Percentiles rank a stretch among this genome's conserved stretches.
Evolutionary conservation across 148 eudicot genomes (phyloP).

Genomic region (Silene conica): DNA sequence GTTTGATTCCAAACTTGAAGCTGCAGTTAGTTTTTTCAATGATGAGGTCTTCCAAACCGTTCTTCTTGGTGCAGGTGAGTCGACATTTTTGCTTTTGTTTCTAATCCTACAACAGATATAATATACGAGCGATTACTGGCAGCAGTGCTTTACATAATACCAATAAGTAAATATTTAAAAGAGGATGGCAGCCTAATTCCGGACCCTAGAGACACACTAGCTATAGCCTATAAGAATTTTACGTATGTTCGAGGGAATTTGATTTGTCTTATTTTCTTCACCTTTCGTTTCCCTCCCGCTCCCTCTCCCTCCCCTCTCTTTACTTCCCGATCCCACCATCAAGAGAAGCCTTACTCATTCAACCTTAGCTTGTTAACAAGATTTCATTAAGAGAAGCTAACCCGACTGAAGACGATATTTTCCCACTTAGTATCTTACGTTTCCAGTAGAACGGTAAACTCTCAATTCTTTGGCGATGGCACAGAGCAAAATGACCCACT

Average conservation of each 20-base stretch:
- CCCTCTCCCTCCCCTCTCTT: not conserved
- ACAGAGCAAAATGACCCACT: not conserved
- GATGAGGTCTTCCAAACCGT: constrained; percentile 61
- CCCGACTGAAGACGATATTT: not conserved
- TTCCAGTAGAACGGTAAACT: not conserved
- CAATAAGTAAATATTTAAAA: not conserved
- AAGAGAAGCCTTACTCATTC: not conserved
- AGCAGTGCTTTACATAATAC: too few relatives aligned
- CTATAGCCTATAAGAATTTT: too few relatives aligned
- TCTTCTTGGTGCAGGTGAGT: constrained; percentile 85
- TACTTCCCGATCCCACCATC: not conserved
- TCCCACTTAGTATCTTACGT: not conserved
- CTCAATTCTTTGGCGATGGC: not conserved
- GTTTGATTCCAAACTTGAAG: constrained; percentile 81
- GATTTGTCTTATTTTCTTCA: not conserved
- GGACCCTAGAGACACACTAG: not conserved
- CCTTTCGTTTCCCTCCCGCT: not conserved
- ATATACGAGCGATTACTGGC: not conserved
- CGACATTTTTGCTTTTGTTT: constrained; percentile 9
- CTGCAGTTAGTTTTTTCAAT: constrained; percentile 51
- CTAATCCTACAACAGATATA: not conserved
- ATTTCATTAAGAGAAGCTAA: not conserved
- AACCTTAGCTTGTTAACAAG: not conserved
- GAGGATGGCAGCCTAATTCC: not conserved
- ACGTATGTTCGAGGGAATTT: too few relatives aligned